Percentiles rank a stretch among this genome's conserved stretches.
Conservation (phyloP, 2,329 filamentous ascomycete genomes). For the Cylindrodendrum hubeiense region DNA sequence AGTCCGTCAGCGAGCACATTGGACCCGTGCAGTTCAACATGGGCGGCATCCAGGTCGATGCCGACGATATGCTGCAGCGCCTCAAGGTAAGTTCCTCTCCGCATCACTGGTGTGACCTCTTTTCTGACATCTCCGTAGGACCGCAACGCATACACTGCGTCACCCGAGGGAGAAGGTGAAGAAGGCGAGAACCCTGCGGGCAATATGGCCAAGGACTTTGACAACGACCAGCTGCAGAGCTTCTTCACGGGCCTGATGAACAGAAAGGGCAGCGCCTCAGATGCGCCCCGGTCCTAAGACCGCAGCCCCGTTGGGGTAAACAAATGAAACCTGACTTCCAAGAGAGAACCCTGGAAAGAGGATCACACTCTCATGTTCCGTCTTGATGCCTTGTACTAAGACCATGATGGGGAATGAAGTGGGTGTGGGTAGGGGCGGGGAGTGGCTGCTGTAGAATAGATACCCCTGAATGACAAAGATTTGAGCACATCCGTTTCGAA, state of each 20-base stretch:
- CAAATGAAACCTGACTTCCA: constrained; percentile 5
- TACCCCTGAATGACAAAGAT: constrained; percentile 51
- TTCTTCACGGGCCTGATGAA: constrained; percentile 73
- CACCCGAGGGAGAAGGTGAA: constrained; percentile 57
- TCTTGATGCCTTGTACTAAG: constrained; percentile 22
- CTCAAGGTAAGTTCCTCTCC: constrained; percentile 74
- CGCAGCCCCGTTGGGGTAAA: constrained; percentile 9
- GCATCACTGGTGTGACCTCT: background rate
- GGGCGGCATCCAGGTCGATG: constrained; percentile 95
- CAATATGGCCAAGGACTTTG: constrained; percentile 58
- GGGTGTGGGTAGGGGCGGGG: constrained; percentile 32
- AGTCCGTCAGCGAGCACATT: constrained; percentile 80
- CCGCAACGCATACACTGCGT: constrained; percentile 65
- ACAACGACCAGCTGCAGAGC: constrained; percentile 69
- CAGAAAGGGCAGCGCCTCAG: constrained; percentile 52
- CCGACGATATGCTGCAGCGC: constrained; percentile 90
- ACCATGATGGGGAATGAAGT: constrained; percentile 18
- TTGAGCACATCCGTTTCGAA: constrained; percentile 26
- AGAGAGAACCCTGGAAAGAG: constrained; percentile 1
- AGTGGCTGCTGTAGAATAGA: constrained; percentile 54
- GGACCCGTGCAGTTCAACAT: constrained; percentile 98
- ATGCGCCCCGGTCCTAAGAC: constrained; percentile 30
- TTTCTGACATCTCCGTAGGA: constrained; percentile 56
- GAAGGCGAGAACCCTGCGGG: constrained; percentile 52
- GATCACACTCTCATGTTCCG: background rate